Percentiles rank a stretch among this genome's conserved stretches.
Conservation (phyloP, 306 rosid genomes). For the Styphnolobium japonicum region DNA sequence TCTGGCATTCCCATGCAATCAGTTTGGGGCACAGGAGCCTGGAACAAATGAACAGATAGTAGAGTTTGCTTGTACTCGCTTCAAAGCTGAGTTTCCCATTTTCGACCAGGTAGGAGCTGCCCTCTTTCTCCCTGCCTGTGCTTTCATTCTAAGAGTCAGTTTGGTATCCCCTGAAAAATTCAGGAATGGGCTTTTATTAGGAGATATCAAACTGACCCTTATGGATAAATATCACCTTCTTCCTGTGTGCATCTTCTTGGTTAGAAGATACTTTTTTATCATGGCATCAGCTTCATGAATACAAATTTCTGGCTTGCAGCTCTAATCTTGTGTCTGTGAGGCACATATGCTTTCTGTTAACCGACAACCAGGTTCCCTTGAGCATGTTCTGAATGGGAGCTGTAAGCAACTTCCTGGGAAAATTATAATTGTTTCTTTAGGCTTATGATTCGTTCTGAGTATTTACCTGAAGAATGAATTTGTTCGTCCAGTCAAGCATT, state of each 20-base stretch:
- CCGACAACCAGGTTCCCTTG: neutral
- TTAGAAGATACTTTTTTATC: neutral
- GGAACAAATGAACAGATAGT: slow-evolving; percentile 68
- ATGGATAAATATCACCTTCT: neutral
- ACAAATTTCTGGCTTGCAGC: neutral
- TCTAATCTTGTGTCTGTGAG: neutral
- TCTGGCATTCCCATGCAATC: slow-evolving; percentile 85
- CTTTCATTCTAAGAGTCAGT: neutral
- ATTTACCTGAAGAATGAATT: neutral
- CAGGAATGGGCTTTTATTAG: too few relatives aligned
- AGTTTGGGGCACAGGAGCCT: slow-evolving; percentile 83
- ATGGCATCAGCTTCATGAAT: neutral
- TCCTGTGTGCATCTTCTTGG: neutral
- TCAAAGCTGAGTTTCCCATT: slow-evolving; percentile 77
- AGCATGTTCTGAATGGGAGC: neutral
- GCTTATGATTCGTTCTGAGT: neutral
- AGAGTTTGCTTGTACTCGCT: slow-evolving; percentile 82
- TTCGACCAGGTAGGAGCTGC: slow-evolving; percentile 59
- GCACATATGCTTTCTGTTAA: neutral
- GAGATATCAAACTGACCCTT: neutral
- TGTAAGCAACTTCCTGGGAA: neutral
- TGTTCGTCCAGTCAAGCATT: neutral
- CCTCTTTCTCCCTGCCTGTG: neutral
- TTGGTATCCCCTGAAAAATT: neutral
- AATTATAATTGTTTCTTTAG: neutral